Conservation (phyloP, 441 rosid genomes). For the Biscutella laevigata region DNA sequence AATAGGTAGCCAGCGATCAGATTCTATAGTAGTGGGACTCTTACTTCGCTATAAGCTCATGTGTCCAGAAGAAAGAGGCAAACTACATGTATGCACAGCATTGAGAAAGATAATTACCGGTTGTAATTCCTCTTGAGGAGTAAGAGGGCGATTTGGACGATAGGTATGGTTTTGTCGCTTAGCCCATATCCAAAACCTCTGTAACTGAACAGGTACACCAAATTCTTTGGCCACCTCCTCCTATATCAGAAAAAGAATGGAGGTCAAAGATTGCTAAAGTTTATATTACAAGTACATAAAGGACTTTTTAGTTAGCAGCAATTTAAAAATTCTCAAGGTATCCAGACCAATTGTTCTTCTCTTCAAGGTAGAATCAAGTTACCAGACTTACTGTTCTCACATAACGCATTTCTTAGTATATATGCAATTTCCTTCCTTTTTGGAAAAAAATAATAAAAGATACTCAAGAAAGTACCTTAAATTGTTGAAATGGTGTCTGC, state of each 20-base stretch:
- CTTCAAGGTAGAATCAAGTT: background rate
- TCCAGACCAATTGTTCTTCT: conserved; percentile 1
- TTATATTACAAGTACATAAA: background rate
- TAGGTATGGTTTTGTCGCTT: conserved; percentile 96
- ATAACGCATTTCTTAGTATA: background rate
- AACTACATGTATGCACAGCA: conserved; percentile 3
- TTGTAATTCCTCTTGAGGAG: conserved; percentile 77
- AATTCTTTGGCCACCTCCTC: conserved; percentile 96
- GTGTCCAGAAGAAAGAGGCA: background rate
- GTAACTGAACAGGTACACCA: conserved; percentile 79
- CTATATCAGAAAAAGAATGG: conserved; percentile 30
- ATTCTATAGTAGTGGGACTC: background rate
- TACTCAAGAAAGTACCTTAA: conserved; percentile 41
- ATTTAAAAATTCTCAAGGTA: background rate
- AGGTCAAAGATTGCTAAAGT: conserved; percentile 2
- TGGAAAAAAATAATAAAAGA: background rate
- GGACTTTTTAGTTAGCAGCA: background rate
- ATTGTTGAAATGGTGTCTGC: conserved; percentile 46
- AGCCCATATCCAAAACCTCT: conserved; percentile 96
- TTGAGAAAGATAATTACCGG: conserved; percentile 37
- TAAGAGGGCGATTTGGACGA: conserved; percentile 92
- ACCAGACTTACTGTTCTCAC: background rate
- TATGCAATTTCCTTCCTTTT: background rate
- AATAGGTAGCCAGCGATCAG: background rate
- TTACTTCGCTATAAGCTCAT: background rate